Conservation (phyloP, 768 basidiomycete species). For the Podaxis sp. region DNA sequence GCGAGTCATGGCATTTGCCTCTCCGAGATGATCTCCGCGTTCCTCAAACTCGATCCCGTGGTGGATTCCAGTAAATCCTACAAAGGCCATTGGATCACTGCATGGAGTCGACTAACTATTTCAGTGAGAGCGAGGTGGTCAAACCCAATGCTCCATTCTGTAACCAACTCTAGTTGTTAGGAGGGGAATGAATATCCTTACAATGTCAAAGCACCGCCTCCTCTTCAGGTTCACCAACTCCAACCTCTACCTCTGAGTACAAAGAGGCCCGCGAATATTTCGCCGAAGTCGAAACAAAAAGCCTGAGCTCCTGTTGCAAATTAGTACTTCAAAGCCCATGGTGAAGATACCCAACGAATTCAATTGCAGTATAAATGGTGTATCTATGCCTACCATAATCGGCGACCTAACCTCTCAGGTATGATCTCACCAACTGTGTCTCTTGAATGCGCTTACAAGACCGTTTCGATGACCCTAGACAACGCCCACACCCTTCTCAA, state of each 20-base stretch:
- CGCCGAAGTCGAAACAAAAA: not conserved
- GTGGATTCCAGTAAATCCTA: constrained; percentile 31
- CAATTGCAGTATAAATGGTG: not conserved
- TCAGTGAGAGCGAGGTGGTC: constrained; percentile 34
- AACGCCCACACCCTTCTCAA: too few species aligned
- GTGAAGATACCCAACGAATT: not conserved
- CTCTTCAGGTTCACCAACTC: not conserved
- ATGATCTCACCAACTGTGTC: too few species aligned
- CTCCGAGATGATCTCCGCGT: constrained; percentile 49
- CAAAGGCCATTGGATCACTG: constrained; percentile 61
- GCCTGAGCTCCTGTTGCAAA: not conserved
- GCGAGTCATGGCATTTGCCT: constrained; percentile 78
- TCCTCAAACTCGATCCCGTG: constrained; percentile 47
- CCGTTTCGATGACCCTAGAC: too few species aligned
- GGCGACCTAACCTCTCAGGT: too few species aligned
- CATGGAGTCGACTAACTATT: constrained; percentile 61
- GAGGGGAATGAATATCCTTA: not conserved
- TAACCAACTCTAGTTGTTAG: not conserved
- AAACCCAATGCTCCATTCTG: too few species aligned
- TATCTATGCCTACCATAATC: too few species aligned
- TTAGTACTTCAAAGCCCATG: not conserved
- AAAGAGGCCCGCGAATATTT: not conserved
- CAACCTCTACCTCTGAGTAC: not conserved
- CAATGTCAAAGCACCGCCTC: not conserved
- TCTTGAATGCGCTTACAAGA: too few species aligned